Base-by-base conservation (phyloP, 768 basidiomycete species). In the Thelephora ganbajun region DNA sequence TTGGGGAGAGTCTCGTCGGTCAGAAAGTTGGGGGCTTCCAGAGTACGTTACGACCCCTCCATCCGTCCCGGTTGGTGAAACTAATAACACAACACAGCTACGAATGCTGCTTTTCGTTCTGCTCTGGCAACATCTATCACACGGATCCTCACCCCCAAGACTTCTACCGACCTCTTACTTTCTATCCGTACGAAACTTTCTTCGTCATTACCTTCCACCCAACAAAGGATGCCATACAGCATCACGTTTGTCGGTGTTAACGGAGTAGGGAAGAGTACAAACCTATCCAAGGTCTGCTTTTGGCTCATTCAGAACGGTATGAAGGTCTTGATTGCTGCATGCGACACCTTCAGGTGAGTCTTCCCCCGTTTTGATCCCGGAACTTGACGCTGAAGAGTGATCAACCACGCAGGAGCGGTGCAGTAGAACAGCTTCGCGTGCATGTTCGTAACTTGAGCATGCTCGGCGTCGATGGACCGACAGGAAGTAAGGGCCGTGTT, bases 201-300 rank as follows among this genome's bases (percentile, higher is more conserved):
- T 0, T 79, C 83, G 0, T 77, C 83, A 16, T 62, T 89, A 22
- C 66, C 84, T 2, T 81, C 87, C 9, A 77, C 76, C 26, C 81
- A 84, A 57, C 82, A 83, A 57, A 77, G 85, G 9, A 69, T 79
- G 56, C 94, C 94, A 0, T 98, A 97, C 64, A 80, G 80, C 56
- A 86, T 99, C 57, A 83, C 91, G 0, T 99, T 99, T 61, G 92
- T 98, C 36, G 96, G 96, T 12, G 96, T 99, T 34, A 99, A 99
- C 59, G 96, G 96, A 20, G 96, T 99, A 20, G 96, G 96, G 30
- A 99, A 99, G 69, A 94, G 90, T 56, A 98, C 96, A 5, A 99
- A 98, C 64, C 67, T 99, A 36, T 88, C 85, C 37, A 99, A 99
- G 69, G 94, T 99, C 44, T 93, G 91, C 65, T 99, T 98, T 67